Evolutionary conservation across 345 rosid genomes (phyloP), one percentile per base, ranked within the genome.

Genomic region (Anacardium occidentale): DNA sequence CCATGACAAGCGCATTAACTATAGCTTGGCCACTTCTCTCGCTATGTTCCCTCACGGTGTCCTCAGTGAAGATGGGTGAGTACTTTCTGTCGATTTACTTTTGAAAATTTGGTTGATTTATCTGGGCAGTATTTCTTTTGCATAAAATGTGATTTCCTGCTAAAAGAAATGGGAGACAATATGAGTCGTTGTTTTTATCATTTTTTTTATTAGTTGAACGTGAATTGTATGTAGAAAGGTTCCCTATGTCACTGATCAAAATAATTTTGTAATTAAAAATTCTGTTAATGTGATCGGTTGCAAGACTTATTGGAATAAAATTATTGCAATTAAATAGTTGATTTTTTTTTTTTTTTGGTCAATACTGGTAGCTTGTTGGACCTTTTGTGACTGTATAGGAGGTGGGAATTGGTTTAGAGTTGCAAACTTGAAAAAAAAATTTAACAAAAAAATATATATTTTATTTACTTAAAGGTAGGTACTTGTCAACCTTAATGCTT

Each of bases 1-100:
- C 71, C 66, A 86, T 60, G 60, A 78, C 64, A 89, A 81, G 69
- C 80, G 85, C 71, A 91, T 86, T 58, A 77, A 79, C 83, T 95
- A 88, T 82, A 90, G 82, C 83, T 81, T 95, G 87, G 81, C 86
- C 11, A 84, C 97, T 76, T 85, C 94, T 59, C 69, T 85, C 57
- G 83, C 86, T 0, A 84, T 79, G 6, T 88, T 75, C 29, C 98
- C 99, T 74, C 98, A 92, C 29, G 99, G 98, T 32, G 84, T 80
- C 64, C 97, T 89, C 80, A 93, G 97, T 84, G 99, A 95, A 86
- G 99, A 95, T 80, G 98, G 98, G 99, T 93, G 97, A 97, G 99
- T 91, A 87, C 80, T 70, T 50, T 44, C 70, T 59, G 40, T 40
- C 66, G 59, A 61, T 69, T 57, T 42, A 21, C 22, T 37, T 29